A percentile compares a stretch with the other conserved stretches of the same genome.
phyloP scores from a whole-genome alignment of 768 basidiomycete genomes.

The Nevesoporus exiguus region DNA sequence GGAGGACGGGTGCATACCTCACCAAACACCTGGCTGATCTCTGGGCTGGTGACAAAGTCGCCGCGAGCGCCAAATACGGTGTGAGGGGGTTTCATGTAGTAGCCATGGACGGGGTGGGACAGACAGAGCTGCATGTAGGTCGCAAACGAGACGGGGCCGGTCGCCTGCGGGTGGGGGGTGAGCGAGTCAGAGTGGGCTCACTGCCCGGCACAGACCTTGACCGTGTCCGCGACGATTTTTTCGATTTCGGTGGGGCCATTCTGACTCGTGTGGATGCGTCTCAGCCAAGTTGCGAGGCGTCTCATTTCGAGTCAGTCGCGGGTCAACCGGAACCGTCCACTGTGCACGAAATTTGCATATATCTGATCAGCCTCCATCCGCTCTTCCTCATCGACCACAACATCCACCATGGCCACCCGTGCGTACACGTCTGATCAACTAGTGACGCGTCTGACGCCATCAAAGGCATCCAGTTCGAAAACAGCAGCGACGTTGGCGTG shows the following conservation, averaged over 20 bases:
- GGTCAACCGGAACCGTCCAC: neutral
- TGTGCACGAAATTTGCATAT: too few species aligned
- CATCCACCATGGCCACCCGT: conserved; percentile 62
- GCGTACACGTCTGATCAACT: conserved; percentile 21
- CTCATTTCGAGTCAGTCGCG: conserved; percentile 13
- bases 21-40: conserved; percentile 94
- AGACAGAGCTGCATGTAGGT: conserved; percentile 92
- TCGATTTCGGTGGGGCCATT: conserved; percentile 45
- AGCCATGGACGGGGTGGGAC: conserved; percentile 85
- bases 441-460: neutral
- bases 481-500: conserved; percentile 93
- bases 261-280: conserved; percentile 5
- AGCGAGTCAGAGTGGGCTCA: neutral
- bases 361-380: neutral
- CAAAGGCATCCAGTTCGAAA: conserved; percentile 88
- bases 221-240: conserved; percentile 63
- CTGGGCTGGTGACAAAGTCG: conserved; percentile 96
- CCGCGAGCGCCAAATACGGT: conserved; percentile 82
- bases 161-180: conserved; percentile 51
- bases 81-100: conserved; percentile 77
- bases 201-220: conserved; percentile 48
- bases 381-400: neutral
- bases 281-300: conserved; percentile 1
- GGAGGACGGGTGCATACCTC: conserved; percentile 59
- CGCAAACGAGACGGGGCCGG: conserved; percentile 85